A percentile compares a stretch with the other conserved stretches of the same genome.
These are phyloP conservation scores for Mercurialis annua DNA, from an alignment of 345 rosid genomes.

Conservation along the genomic window DNA sequence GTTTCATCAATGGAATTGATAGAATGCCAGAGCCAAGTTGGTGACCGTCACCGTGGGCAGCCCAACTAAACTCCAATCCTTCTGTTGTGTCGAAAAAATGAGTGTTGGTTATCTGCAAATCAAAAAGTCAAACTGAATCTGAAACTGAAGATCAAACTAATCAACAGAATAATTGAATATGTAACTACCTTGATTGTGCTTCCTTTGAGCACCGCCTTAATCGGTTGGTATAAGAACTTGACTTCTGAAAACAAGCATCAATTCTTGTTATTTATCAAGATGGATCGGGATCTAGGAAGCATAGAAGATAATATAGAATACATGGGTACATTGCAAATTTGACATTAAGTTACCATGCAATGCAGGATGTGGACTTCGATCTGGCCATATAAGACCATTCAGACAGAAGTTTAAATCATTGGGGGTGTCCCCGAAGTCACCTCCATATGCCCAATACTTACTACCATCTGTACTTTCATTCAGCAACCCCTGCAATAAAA, in stretches of 20 bases:
- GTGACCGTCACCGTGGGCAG: slow-evolving; percentile 62
- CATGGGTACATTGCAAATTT: neutral
- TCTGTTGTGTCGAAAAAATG: slow-evolving; percentile 65
- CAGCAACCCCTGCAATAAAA: slow-evolving; percentile 58
- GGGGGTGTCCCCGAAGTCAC: slow-evolving; percentile 92
- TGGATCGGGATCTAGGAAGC: slow-evolving; percentile 6
- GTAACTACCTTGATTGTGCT: slow-evolving; percentile 51
- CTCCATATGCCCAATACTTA: slow-evolving; percentile 98
- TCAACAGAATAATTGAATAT: slow-evolving; percentile 5
- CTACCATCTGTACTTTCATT: slow-evolving; percentile 61
- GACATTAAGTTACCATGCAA: slow-evolving; percentile 56
- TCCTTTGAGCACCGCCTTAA: slow-evolving; percentile 58
- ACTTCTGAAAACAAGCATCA: slow-evolving; percentile 59
- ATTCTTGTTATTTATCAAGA: slow-evolving; percentile 21
- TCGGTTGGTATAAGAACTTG: slow-evolving; percentile 77
- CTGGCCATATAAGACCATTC: slow-evolving; percentile 91
- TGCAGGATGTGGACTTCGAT: slow-evolving; percentile 93
- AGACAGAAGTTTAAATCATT: slow-evolving; percentile 95
- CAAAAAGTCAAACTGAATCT: slow-evolving; percentile 20
- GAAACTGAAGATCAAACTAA: slow-evolving; percentile 11
- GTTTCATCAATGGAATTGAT: slow-evolving; percentile 55
- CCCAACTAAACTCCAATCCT: slow-evolving; percentile 74
- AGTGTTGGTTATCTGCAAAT: slow-evolving; percentile 66
- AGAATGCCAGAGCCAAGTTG: slow-evolving; percentile 70
- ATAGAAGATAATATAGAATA: neutral